A percentile compares a stretch with the other conserved stretches of the same genome.
Evolutionary conservation across 768 basidiomycete species (phyloP).

Genomic region (Aureoboletus auriporus): DNA sequence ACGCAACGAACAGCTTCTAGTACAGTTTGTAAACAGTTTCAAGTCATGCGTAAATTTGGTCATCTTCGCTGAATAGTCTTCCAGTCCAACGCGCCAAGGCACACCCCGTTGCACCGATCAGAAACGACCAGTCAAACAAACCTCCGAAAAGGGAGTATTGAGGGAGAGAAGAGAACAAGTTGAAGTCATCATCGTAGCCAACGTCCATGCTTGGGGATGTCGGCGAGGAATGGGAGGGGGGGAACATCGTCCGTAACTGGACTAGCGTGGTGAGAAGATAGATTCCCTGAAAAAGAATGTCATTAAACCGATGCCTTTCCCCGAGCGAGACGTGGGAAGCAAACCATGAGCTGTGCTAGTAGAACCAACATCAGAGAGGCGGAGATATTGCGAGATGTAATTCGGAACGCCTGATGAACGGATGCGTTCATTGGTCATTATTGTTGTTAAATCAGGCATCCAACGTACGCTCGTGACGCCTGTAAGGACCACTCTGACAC

Average conservation of each 20-base stretch:
- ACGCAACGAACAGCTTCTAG: neutral
- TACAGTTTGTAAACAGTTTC: neutral
- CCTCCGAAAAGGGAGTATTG: constrained; percentile 69
- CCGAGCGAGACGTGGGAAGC: constrained; percentile 11
- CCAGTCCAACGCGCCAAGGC: constrained; percentile 53
- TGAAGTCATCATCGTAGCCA: constrained; percentile 25
- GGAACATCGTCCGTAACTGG: constrained; percentile 79
- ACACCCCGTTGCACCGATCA: constrained; percentile 51
- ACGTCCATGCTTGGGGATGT: constrained; percentile 1
- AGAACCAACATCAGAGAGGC: constrained; percentile 74
- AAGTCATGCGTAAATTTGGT: constrained; percentile 9
- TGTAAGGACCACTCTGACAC: constrained; percentile 63
- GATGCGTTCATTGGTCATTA: neutral
- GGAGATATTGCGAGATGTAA: constrained; percentile 65
- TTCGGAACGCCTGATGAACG: constrained; percentile 47
- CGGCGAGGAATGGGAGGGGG: constrained; percentile 39
- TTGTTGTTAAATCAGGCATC: neutral
- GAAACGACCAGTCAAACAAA: constrained; percentile 71
- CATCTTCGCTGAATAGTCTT: constrained; percentile 24
- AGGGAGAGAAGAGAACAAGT: constrained; percentile 71
- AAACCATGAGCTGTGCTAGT: constrained; percentile 81
- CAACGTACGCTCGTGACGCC: constrained; percentile 57
- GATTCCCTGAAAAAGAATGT: constrained; percentile 51
- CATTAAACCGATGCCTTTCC: constrained; percentile 1
- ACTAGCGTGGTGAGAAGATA: constrained; percentile 82